Base-by-base conservation (phyloP, 2,329 filamentous ascomycete genomes). In the Nigrospora oryzae region DNA sequence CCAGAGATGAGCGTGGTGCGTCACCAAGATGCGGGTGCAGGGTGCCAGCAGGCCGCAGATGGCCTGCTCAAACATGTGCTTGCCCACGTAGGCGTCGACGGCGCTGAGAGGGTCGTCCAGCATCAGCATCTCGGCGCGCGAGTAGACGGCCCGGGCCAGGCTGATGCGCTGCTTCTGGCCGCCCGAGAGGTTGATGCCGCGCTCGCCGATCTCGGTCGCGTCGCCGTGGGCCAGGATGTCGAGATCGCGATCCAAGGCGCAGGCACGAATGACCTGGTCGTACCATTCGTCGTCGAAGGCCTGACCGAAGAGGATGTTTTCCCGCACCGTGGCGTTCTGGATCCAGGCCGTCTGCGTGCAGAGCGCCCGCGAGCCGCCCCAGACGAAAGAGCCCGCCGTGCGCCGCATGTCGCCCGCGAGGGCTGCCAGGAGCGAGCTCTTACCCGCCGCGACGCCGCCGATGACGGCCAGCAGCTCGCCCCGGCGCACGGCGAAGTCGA, bases 281-380 rank as follows among this genome's bases (percentile, higher is more conserved):
- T 94, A 93, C 87, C 89, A 93, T 4, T 69, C 66, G 47, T 73
- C 73, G 40, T 93, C 73, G 63, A 83, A 76, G 0, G 78, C 74
- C 51, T 86, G 89, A 12, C 89, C 89, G 56, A 96, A 95, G 1
- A 87, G 64, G 48, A 96, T 93, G 58, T 96, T 96, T 32, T 94
- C 81, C 51, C 79, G 81, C 2, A 95, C 75, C 0, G 84, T 86
- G 0, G 87, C 76, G 56, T 95, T 95, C 58, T 95, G 89, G 38
- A 96, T 94, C 90, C 90, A 96, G 0, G 90, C 86, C 57, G 94
- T 93, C 60, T 96, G 90, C 0, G 90, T 89, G 53, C 90, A 95
- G 56, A 94, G 94, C 0, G 89, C 86, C 46, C 89, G 74, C 4
- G 79, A 81, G 0, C 86, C 86, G 30, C 89, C 86, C 56, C 90